Evolutionary conservation across 2,329 filamentous ascomycete genomes (phyloP).

Genomic region (Trichoderma koningiopsis): DNA sequence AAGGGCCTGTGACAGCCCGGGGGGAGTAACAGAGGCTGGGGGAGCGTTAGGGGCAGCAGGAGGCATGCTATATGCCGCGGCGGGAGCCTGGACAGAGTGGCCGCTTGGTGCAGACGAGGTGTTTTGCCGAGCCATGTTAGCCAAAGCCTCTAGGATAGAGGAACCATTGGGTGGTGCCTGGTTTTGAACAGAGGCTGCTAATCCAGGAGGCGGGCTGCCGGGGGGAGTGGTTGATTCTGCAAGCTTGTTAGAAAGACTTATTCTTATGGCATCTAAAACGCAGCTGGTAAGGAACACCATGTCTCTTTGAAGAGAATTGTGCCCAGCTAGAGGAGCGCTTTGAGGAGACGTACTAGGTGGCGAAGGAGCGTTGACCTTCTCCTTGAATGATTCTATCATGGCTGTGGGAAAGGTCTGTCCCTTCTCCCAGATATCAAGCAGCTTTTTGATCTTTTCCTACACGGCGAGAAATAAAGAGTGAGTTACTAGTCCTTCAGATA

Average conservation of each 20-base stretch:
- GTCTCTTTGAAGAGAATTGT: not conserved
- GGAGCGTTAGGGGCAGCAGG: slow-evolving; percentile 30
- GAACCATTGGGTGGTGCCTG: slow-evolving; percentile 47
- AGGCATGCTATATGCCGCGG: slow-evolving; percentile 46
- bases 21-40: slow-evolving; percentile 10
- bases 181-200: slow-evolving; percentile 44
- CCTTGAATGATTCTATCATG: slow-evolving; percentile 81
- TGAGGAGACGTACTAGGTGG: slow-evolving; percentile 63
- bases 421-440: slow-evolving; percentile 98
- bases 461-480: slow-evolving; percentile 47
- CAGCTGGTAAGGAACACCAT: not conserved
- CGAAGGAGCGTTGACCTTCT: slow-evolving; percentile 67
- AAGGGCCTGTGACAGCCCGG: slow-evolving; percentile 37
- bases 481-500: slow-evolving; percentile 38
- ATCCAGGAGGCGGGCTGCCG: slow-evolving; percentile 58
- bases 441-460: slow-evolving; percentile 91
- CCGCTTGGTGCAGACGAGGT: slow-evolving; percentile 51
- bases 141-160: slow-evolving; percentile 76
- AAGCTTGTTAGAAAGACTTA: slow-evolving; percentile 43
- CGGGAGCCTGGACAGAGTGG: slow-evolving; percentile 43
- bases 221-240: slow-evolving; percentile 74
- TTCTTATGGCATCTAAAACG: not conserved
- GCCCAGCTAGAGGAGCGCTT: not conserved
- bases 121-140: slow-evolving; percentile 78
- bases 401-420: slow-evolving; percentile 83